These are phyloP conservation scores for Delitschia confertaspora DNA, from an alignment of 495 filamentous ascomycete genomes.

Conservation along the genomic window DNA sequence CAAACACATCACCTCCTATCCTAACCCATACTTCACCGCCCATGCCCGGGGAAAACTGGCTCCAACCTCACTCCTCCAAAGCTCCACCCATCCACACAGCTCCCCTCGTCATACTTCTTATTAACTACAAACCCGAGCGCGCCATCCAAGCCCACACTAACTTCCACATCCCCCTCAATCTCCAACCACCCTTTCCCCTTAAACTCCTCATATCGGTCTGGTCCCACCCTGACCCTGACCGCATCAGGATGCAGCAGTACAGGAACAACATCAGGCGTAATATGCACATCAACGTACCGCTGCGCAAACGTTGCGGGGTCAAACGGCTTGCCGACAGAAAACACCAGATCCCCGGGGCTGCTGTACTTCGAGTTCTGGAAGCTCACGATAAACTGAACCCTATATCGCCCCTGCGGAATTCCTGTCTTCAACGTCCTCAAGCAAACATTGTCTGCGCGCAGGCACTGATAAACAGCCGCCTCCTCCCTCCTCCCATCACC, in stretches of 20 bases:
- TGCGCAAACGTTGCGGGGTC: conserved; percentile 23
- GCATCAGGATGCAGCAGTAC: conserved; percentile 30
- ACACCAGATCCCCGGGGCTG: conserved; percentile 25
- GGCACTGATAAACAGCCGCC: conserved; percentile 25
- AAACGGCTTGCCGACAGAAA: conserved; percentile 28
- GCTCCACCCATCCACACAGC: conserved; percentile 29
- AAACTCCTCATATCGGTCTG: conserved; percentile 12
- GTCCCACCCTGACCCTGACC: conserved; percentile 27
- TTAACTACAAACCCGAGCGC: conserved; percentile 28
- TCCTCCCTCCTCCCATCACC: conserved; percentile 28
- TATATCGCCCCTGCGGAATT: conserved; percentile 29
- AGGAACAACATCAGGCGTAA: conserved; percentile 30
- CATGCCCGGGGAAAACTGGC: conserved; percentile 22
- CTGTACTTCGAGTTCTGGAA: conserved; percentile 25
- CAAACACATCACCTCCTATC: not conserved
- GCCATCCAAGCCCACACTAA: conserved; percentile 30
- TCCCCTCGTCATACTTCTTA: conserved; percentile 25
- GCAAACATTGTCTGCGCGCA: conserved; percentile 24
- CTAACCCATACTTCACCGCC: not conserved
- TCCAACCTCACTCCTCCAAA: conserved; percentile 31
- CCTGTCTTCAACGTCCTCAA: conserved; percentile 27
- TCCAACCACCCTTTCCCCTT: conserved; percentile 30
- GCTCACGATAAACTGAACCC: conserved; percentile 27
- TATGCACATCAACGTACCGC: conserved; percentile 27
- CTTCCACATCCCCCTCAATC: conserved; percentile 30